Conservation (phyloP, 73 alveolate species). For the Tetrahymena elliotti region DNA sequence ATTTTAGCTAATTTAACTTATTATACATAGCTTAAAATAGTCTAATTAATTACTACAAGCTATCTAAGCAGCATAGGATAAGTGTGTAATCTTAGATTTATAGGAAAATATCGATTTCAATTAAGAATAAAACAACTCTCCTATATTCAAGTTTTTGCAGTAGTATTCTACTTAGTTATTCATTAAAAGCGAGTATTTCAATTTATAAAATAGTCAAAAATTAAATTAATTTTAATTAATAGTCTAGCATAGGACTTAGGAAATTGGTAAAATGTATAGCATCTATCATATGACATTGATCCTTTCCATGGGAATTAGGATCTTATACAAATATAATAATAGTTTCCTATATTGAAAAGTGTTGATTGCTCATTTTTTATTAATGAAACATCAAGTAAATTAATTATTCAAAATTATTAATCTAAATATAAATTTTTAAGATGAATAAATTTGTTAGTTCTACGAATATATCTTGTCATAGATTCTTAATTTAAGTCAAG, state of each 20-base stretch:
- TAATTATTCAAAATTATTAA: not conserved
- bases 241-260: not conserved
- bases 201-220: not conserved
- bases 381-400: not conserved
- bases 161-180: not conserved
- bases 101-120: not conserved
- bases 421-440: not conserved
- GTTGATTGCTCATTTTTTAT: not conserved
- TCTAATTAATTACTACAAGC: not conserved
- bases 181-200: not conserved
- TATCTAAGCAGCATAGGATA: not conserved
- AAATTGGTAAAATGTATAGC: not conserved
- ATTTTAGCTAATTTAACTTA: not conserved
- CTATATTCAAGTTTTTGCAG: not conserved
- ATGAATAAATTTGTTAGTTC: not conserved
- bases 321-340: not conserved
- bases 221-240: not conserved
- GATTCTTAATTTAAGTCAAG: not conserved
- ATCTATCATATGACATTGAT: not conserved
- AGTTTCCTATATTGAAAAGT: not conserved
- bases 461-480: not conserved
- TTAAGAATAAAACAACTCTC: not conserved
- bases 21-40: not conserved
- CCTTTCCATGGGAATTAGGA: not conserved
- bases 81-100: not conserved